Base-by-base conservation (phyloP, 2,329 filamentous ascomycete genomes). In the Talaromyces piceae region DNA sequence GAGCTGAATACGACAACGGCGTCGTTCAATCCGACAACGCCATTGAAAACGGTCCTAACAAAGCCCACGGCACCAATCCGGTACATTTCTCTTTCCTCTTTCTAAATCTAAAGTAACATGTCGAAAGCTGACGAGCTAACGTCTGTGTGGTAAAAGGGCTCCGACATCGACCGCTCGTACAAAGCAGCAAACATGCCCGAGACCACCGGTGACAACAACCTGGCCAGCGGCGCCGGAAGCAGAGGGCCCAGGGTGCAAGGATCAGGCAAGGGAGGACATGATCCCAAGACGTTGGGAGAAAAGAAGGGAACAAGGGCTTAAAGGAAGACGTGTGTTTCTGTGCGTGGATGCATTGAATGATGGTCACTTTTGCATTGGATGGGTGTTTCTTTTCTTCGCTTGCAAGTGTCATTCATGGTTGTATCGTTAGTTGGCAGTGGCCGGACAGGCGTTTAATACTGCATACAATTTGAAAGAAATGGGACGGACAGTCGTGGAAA, bases 1-100 rank as follows among this genome's bases (percentile, higher is more conserved):
- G 69, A 58, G 66, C 67, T 44, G 63, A 70, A 22, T 71, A 60
- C 60, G 67, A 68, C 56, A 61, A 70, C 57, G 62, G 61, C 47
- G n/a, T 66, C 47, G 61, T 61, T 47, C 68, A 68, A 49, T 64
- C 62, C 57, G 67, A 72, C 58, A 72, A 71, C 61, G 52, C 69
- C 43, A 64, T 72, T 31, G 64, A 54, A 23, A 31, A 39, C 27
- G 67, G 63, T 18, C 27, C 59, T 27, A 65, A 55, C 41, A 66
- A 67, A 56, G 61, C 60, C 47, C 69, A 71, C 57, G 69, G 69
- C 27, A 59, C 55, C 26, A 63, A 63, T 51, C 50, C 58, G n/a
- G 48, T 50, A 27, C 27, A 44, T 47, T 13, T 13, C n/a, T 8
- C 45, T n/a, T 9, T n/a, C 2, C 23, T 47, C 16, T 12, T 25